Evolutionary conservation across 805 yeast species (phyloP), one percentile per base, ranked within the genome.

Genomic region (Wickerhamiella galacta): DNA sequence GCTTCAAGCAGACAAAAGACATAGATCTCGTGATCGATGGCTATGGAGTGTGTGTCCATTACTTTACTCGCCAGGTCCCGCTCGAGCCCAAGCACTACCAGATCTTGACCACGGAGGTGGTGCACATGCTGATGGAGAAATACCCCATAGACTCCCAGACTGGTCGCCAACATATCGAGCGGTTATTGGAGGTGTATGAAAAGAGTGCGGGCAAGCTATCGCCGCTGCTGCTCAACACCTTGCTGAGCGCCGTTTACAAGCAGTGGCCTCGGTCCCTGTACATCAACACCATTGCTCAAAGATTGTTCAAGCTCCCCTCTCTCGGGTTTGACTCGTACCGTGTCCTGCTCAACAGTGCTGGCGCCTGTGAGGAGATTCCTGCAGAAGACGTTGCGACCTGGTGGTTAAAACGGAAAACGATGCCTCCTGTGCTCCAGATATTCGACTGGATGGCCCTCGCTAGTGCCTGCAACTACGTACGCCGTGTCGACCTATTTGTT

Each of bases 381-480:
- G 12, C 25, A 2, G 34, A 25, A 9, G 24, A 23, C 12, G 37
- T 44, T 2, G 37, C 25, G 4, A 20, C 23, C 19, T 38, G 43
- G 40, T 44, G 48, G 48, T 4, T n/a, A 15, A 30, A 19, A 14
- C 37, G 40, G 15, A 16, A 15, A 4, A 14, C n/a, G 9, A 31
- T 35, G 15, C 36, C 34, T 8, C 9, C 12, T 30, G 17, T 17
- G 15, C 41, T 42, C n/a, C 39, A 35, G 22, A 15, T 32, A 14
- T 42, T 42, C 28, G 48, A 44, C 32, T 39, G 46, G 46, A 33
- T 41, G 24, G 37, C 48, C 12, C 34, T 44, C 10, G 40, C 40
- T 10, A 34, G 34, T 21, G 48, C 46, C 9, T 40, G 44, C 30
- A 39, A 44, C 30, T 37, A 35, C 17, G 27, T 37, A 2, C 40